Evolutionary conservation across 306 rosid species (phyloP).

Genomic region (Malus sieversii): DNA sequence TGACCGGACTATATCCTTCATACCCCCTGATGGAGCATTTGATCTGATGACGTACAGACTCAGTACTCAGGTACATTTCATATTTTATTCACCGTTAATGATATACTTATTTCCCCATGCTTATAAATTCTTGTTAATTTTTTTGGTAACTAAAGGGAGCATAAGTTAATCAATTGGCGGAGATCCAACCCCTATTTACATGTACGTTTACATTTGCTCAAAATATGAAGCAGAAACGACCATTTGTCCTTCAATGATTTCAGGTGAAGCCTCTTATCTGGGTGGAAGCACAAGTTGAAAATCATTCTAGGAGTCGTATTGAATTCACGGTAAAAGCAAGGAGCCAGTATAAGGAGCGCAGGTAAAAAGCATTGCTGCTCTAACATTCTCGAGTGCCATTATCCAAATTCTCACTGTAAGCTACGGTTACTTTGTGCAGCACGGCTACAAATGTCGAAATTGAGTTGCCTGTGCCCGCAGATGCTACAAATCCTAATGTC

Average conservation of each 20-base stretch:
- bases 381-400: not conserved
- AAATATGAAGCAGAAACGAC: not conserved
- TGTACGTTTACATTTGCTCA: not conserved
- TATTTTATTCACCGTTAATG: not conserved
- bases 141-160: not conserved
- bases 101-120: not conserved
- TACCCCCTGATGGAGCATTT: conserved; percentile 85
- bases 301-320: conserved; percentile 70
- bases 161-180: not conserved
- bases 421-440: conserved; percentile 26
- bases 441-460: conserved; percentile 73
- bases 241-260: not conserved
- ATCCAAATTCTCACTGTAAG: not conserved
- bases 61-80: conserved; percentile 59
- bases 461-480: conserved; percentile 71
- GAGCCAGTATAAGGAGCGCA: conserved; percentile 88
- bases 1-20: conserved; percentile 79
- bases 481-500: conserved; percentile 68
- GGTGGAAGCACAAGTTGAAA: conserved; percentile 90
- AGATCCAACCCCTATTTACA: not conserved
- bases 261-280: conserved; percentile 78
- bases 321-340: conserved; percentile 72
- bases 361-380: conserved; percentile 24
- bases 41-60: conserved; percentile 90
- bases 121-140: not conserved